Percentiles rank a stretch among this genome's conserved stretches.
Evolutionary conservation across 2,329 filamentous ascomycete species (phyloP).

Genomic region (Fonsecaea monophora): DNA sequence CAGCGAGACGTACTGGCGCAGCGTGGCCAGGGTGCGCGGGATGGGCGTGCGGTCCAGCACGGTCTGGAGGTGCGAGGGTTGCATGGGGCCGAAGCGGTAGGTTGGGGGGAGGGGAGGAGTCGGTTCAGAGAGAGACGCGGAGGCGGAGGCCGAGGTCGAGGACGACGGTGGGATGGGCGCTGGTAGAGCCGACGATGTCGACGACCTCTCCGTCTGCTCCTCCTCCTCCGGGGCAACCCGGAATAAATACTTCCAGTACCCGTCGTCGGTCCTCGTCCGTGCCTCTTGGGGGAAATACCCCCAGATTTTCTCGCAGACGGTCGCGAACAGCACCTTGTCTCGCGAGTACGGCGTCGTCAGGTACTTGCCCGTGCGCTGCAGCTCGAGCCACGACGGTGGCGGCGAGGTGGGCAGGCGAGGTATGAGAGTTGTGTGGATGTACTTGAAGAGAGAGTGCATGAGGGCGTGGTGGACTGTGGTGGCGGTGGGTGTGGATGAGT

Average conservation of each 20-base stretch:
- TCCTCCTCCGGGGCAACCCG: conserved; percentile 3
- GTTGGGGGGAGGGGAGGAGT: conserved; percentile 13
- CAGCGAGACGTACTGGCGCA: conserved; percentile 45
- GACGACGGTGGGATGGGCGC: neutral
- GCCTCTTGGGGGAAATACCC: conserved; percentile 38
- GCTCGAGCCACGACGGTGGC: conserved; percentile 31
- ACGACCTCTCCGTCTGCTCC: neutral
- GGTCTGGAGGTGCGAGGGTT: conserved; percentile 44
- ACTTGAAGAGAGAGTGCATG: conserved; percentile 30
- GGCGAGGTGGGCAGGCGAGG: conserved; percentile 27
- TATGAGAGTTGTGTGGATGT: conserved; percentile 29
- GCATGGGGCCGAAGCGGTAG: conserved; percentile 30
- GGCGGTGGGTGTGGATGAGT: too few relatives aligned
- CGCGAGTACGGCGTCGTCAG: conserved; percentile 37
- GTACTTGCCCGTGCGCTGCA: conserved; percentile 36
- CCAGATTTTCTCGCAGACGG: conserved; percentile 47
- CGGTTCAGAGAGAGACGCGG: too few relatives aligned
- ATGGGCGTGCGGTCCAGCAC: conserved; percentile 51
- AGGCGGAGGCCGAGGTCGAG: neutral
- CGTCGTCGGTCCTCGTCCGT: conserved; percentile 41
- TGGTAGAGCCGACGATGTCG: neutral
- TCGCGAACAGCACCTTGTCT: conserved; percentile 46
- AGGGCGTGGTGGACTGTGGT: conserved; percentile 19
- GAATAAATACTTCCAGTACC: conserved; percentile 51
- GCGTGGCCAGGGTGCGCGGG: conserved; percentile 45